Evolutionary conservation across 192 early-diverging fungal species (phyloP).

Genomic region (Rhizoclosmatium globosum): DNA sequence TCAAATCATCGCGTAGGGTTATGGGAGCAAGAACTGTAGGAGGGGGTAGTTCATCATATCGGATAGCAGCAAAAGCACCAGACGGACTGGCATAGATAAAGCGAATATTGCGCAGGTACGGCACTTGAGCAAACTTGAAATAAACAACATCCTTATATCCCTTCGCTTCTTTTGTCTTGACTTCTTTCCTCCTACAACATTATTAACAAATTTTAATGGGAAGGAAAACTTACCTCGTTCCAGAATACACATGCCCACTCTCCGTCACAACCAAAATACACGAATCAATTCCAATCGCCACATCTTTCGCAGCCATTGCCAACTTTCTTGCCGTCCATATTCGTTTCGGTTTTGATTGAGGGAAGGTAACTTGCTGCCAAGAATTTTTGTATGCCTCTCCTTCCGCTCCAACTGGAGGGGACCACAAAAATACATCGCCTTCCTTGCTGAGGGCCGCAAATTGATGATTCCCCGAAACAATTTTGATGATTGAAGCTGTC

Average conservation of each 20-base stretch:
- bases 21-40: conserved; percentile 31
- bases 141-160: conserved; percentile 37
- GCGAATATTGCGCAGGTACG: conserved; percentile 66
- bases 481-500: conserved; percentile 30
- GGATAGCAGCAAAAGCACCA: conserved; percentile 71
- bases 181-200: conserved; percentile 38
- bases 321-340: conserved; percentile 64
- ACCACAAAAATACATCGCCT: conserved; percentile 70
- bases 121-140: conserved; percentile 65
- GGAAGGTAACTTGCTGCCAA: conserved; percentile 50
- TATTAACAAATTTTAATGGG: not conserved
- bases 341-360: conserved; percentile 56
- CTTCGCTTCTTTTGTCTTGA: conserved; percentile 32
- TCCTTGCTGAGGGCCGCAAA: conserved; percentile 46
- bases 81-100: conserved; percentile 64
- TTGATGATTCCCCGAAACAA: conserved; percentile 56
- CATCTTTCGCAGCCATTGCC: conserved; percentile 60
- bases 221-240: conserved; percentile 41
- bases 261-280: conserved; percentile 71
- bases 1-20: conserved; percentile 48
- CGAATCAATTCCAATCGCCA: conserved; percentile 74
- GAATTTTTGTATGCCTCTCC: conserved; percentile 37
- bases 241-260: conserved; percentile 72
- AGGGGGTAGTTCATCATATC: conserved; percentile 57
- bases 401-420: conserved; percentile 35